Evolutionary conservation across 139 green algal species (phyloP).

Genomic region (Coelastrella sp.): DNA sequence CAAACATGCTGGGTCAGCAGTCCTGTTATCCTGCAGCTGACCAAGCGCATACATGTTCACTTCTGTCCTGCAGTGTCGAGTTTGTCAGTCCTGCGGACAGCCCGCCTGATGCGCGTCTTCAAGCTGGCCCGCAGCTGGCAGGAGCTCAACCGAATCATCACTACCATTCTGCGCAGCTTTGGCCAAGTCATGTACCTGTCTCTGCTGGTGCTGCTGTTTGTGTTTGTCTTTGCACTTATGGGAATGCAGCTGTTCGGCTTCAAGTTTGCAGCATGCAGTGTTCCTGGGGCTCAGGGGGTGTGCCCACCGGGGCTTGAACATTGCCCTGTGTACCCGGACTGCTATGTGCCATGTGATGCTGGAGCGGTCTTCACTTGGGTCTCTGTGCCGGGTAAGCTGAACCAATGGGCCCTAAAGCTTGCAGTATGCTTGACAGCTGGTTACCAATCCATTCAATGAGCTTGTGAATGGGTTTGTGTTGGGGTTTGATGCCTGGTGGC

Average conservation of each 20-base stretch:
- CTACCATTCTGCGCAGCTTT: slow-evolving; percentile 70
- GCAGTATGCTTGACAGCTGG: neutral
- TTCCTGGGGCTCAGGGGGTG: slow-evolving; percentile 46
- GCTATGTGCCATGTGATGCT: slow-evolving; percentile 64
- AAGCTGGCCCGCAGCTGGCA: slow-evolving; percentile 73
- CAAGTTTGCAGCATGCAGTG: slow-evolving; percentile 49
- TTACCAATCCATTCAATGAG: neutral
- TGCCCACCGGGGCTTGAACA: slow-evolving; percentile 63
- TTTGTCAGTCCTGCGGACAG: slow-evolving; percentile 75
- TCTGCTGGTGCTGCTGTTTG: slow-evolving; percentile 78
- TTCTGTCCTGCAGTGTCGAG: slow-evolving; percentile 37
- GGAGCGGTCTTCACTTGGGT: slow-evolving; percentile 54
- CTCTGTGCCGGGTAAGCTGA: slow-evolving; percentile 13
- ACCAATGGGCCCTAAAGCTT: neutral
- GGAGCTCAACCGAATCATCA: slow-evolving; percentile 79
- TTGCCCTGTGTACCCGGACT: slow-evolving; percentile 68
- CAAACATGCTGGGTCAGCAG: too few relatives aligned
- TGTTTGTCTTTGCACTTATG: slow-evolving; percentile 79
- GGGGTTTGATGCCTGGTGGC: too few relatives aligned
- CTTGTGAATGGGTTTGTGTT: too few relatives aligned
- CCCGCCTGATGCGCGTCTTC: slow-evolving; percentile 83
- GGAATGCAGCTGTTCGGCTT: slow-evolving; percentile 86
- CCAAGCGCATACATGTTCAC: neutral
- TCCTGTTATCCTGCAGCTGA: too few relatives aligned
- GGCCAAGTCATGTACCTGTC: slow-evolving; percentile 70